phyloP scores from a whole-genome alignment of 305 asterid species.

The Fraxinus xanthoxyloides region DNA sequence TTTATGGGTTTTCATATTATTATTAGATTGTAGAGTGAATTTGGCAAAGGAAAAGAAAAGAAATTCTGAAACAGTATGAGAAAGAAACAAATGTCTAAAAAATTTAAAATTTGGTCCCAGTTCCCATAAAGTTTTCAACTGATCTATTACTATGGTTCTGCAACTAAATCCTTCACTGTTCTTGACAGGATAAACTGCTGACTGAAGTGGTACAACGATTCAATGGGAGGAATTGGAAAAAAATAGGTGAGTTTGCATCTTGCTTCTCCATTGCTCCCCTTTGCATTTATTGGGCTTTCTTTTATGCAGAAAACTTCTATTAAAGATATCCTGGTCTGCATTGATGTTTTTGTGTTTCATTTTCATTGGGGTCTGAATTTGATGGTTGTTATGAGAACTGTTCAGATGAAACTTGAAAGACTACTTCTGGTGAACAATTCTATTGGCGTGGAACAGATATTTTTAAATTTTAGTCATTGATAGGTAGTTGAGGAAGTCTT shows the following conservation, averaged over 20 bases:
- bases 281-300: background rate
- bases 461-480: background rate
- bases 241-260: slow-evolving; percentile 46
- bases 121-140: background rate
- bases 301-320: background rate
- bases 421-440: background rate
- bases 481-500: background rate
- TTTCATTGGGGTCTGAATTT: background rate
- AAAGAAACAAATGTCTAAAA: background rate
- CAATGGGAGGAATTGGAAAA: slow-evolving; percentile 74
- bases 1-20: background rate
- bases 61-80: background rate
- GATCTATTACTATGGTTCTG: background rate
- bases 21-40: background rate
- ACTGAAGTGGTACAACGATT: slow-evolving; percentile 51
- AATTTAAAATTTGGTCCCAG: background rate
- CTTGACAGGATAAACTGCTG: slow-evolving; percentile 59
- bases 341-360: background rate
- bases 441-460: too few relatives aligned
- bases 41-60: background rate
- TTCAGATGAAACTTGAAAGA: slow-evolving; percentile 11
- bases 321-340: background rate
- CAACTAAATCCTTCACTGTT: slow-evolving; percentile 15
- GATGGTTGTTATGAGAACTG: slow-evolving; percentile 6
- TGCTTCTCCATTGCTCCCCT: background rate